Base-by-base conservation (phyloP, 2,329 filamentous ascomycete species). In the Basipetospora sp. region DNA sequence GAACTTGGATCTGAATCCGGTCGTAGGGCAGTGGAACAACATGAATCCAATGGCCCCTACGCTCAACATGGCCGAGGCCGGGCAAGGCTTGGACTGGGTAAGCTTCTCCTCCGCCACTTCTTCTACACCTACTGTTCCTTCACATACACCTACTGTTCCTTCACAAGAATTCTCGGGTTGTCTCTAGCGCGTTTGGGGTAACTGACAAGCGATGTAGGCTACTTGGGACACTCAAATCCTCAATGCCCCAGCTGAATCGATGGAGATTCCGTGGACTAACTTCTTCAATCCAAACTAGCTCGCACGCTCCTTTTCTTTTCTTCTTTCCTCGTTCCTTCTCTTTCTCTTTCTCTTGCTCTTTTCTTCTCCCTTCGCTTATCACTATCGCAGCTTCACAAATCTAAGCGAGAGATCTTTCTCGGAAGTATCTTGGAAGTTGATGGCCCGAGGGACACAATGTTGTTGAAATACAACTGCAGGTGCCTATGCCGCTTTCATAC, bases 201-300 rank as follows among this genome's bases (percentile, higher is more conserved):
- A 31, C 27, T 18, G 8, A 14, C 13, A 28, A 19, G 27, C 11
- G n/a, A 22, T 14, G 25, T 34, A 31, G 50, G 39, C 48, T 8
- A 37, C 40, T 1, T 52, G 47, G 45, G 50, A 52, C 32, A 46
- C 45, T 19, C 47, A 51, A 31, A 43, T 51, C 27, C 34, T 44
- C 29, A 45, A 40, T 15, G 39, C 39, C 4, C 13, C 34, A 27
- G 43, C 41, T n/a, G 49, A 50, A n/a, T 36, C 29, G n/a, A 16
- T 43, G 13, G 45, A 52, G 37, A 48, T 52, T 30, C 48, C 46
- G 3, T 52, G 50, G 49, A 45, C 41, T 25, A 40, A 42, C 5
- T 50, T 51, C 36, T 50, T 49, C 39, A 31, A 15, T 4, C 16
- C 26, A 8, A 13, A 14, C 15, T 37, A 31, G 14, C 14, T 4